Base-by-base conservation (phyloP, 805 yeast genomes). In the Yarrowia yakushimensis region DNA sequence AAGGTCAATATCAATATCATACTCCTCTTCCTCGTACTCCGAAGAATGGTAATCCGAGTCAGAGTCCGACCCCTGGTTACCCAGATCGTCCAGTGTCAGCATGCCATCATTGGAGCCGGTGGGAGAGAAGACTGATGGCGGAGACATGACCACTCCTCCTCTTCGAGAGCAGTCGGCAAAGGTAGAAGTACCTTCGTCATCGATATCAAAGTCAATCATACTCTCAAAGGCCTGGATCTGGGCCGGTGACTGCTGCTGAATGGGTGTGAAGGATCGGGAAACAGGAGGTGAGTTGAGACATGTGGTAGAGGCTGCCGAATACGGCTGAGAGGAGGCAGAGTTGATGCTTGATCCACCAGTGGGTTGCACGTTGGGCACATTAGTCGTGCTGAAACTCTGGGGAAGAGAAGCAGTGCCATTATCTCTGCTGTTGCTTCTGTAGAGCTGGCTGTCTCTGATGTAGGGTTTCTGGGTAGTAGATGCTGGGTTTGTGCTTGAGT, bases 1-100 rank as follows among this genome's bases (percentile, higher is more conserved):
- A 7, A 55, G 48, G 28, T 46, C 65, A 20, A 55, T 55, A 34
- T 64, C 65, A 10, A 62, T 66, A 15, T 63, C 59, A n/a, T 59
- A 66, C 48, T 62, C 67, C 48, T 60, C 64, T 9, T 43, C 54
- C 28, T 27, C 54, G 15, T 43, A 23, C 20, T 18, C 62, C 9
- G 41, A 62, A 23, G 65, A 33, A 36, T 36, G 62, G 34, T 85
- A 72, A 33, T 52, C 59, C 17, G 59, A 52, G 13, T 52, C 59
- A 12, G 59, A 52, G 59, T 52, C 59, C 31, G 59, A 34, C 22
- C n/a, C 37, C 17, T 55, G 61, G 12, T 41, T 55, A 10, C 48
- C 48, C 48, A 55, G 17, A 20, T 39, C 39, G 18, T 55, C 61
- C 30, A 55, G 20, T 1, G 61, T 39, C 30, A 55, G 20, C 48